Percentiles rank a stretch among this genome's conserved stretches.
Conservation (phyloP, 257 asterid genomes). For the Sherardia arvensis region DNA sequence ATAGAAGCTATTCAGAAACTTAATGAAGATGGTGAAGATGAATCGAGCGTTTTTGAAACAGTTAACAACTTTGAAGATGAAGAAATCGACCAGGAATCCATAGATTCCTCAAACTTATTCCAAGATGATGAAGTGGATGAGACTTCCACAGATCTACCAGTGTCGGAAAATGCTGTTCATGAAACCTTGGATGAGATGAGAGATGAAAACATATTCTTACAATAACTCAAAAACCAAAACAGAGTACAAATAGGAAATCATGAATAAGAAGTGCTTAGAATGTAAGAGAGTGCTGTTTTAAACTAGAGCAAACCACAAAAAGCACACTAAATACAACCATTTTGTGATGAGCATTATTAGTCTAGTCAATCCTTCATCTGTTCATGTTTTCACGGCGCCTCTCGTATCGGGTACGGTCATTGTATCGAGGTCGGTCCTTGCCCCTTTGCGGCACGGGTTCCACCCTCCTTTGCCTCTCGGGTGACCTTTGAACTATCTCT, state of each 20-base stretch:
- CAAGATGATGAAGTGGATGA: conserved; percentile 15
- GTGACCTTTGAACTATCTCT: conserved; percentile 88
- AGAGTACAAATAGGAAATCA: not conserved
- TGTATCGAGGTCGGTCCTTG: conserved; percentile 88
- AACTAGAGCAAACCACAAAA: not conserved
- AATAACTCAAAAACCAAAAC: not conserved
- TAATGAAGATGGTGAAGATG: conserved; percentile 34
- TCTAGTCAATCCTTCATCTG: conserved; percentile 21
- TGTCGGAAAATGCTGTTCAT: not conserved
- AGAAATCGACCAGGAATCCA: conserved; percentile 3
- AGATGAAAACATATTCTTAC: not conserved
- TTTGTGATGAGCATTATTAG: conserved; percentile 5
- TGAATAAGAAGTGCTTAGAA: not conserved
- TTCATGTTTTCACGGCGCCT: conserved; percentile 66
- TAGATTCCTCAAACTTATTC: not conserved
- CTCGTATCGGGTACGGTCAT: conserved; percentile 72
- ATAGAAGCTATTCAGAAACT: conserved; percentile 36
- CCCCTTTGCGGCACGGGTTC: conserved; percentile 91
- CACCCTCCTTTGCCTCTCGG: conserved; percentile 93
- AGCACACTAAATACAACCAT: not conserved
- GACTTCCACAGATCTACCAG: not conserved
- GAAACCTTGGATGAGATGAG: not conserved
- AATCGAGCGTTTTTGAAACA: conserved; percentile 19
- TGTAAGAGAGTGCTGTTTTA: not conserved
- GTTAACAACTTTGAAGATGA: conserved; percentile 15